Evolutionary conservation across 176 grass and related monocot species (phyloP).

Genomic region (Aegilops tauschii): DNA sequence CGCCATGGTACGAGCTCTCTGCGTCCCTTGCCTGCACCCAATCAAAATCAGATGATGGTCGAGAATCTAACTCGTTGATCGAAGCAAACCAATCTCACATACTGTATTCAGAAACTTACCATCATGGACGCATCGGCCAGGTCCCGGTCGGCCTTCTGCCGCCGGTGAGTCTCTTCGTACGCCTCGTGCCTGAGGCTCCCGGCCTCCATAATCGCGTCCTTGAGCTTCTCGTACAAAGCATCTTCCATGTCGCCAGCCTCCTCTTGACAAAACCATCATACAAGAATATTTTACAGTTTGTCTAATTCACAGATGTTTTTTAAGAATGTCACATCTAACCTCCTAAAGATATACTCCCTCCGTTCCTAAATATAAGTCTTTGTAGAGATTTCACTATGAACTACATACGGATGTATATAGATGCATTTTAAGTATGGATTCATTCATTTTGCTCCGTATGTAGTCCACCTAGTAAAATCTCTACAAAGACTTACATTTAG

Average conservation of each 20-base stretch:
- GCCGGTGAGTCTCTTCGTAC: conserved; percentile 56
- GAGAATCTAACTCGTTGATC: neutral
- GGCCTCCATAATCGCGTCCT: conserved; percentile 42
- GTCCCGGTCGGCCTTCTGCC: conserved; percentile 68
- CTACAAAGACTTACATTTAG: too few relatives aligned
- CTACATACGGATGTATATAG: too few relatives aligned
- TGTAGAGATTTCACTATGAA: too few relatives aligned
- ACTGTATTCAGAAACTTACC: conserved; percentile 5
- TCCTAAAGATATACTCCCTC: too few relatives aligned
- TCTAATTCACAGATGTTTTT: too few relatives aligned
- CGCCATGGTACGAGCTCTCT: conserved; percentile 36
- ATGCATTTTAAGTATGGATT: too few relatives aligned
- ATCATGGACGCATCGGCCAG: conserved; percentile 40
- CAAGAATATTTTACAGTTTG: too few relatives aligned
- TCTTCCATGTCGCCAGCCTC: conserved; percentile 19
- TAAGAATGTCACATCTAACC: too few relatives aligned
- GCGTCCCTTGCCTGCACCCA: conserved; percentile 42
- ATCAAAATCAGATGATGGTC: neutral
- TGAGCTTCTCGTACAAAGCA: conserved; percentile 42
- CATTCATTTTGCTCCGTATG: too few relatives aligned
- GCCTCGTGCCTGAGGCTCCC: conserved; percentile 50
- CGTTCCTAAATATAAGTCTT: too few relatives aligned
- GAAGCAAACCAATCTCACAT: neutral
- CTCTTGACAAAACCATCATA: conserved; percentile 20
- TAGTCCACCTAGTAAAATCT: too few relatives aligned